phyloP scores from a whole-genome alignment of 805 yeast species.

The Sugiyamaella marilandica region DNA sequence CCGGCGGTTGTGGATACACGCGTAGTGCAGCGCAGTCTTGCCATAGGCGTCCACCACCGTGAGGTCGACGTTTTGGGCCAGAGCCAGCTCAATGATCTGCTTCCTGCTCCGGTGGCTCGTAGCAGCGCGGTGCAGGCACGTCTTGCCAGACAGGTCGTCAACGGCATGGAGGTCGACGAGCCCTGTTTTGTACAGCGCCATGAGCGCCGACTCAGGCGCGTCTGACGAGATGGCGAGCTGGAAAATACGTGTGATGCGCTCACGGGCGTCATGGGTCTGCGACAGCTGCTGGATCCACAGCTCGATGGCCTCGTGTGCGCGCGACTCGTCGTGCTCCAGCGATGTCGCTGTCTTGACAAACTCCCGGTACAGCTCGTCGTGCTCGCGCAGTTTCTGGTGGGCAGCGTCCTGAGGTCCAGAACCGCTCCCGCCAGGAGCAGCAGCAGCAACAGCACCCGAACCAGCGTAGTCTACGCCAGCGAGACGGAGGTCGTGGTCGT shows the following conservation, averaged over 20 bases:
- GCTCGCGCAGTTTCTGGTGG: conserved; percentile 32
- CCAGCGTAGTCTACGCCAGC: neutral
- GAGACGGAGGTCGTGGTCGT: conserved; percentile 10
- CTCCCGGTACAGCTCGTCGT: conserved; percentile 69
- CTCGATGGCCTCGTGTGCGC: conserved; percentile 37
- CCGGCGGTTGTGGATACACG: conserved; percentile 52
- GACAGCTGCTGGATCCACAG: conserved; percentile 44
- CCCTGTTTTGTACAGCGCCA: conserved; percentile 43
- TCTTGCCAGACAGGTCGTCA: conserved; percentile 71
- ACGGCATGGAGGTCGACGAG: conserved; percentile 57
- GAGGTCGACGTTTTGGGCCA: conserved; percentile 28
- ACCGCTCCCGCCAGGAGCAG: too few relatives aligned
- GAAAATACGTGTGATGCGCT: conserved; percentile 65
- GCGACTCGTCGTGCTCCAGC: conserved; percentile 28
- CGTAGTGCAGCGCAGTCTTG: conserved; percentile 81
- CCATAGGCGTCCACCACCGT: conserved; percentile 43
- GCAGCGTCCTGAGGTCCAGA: conserved; percentile 7
- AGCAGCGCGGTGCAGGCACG: conserved; percentile 65
- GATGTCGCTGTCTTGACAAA: conserved; percentile 42
- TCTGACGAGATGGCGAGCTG: conserved; percentile 59
- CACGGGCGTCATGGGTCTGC: conserved; percentile 37
- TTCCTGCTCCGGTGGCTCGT: conserved; percentile 23
- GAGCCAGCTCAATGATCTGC: conserved; percentile 30
- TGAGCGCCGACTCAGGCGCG: conserved; percentile 58
- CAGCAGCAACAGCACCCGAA: neutral